These are phyloP conservation scores for Auriscalpium orientale DNA, from an alignment of 768 basidiomycete genomes.

Conservation along the genomic window DNA sequence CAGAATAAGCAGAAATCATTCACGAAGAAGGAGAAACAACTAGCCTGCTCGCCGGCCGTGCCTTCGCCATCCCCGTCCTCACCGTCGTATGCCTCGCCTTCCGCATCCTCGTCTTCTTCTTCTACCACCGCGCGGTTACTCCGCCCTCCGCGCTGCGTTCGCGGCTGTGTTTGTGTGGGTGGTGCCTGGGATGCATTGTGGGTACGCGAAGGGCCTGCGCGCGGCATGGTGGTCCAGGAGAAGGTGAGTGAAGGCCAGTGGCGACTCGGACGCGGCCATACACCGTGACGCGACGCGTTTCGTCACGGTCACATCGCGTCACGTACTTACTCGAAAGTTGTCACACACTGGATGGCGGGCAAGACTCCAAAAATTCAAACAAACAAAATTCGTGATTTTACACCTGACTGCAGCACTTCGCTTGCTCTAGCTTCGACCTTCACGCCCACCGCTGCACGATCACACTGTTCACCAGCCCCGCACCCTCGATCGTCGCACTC, in stretches of 20 bases:
- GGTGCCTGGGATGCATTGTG: constrained; percentile 32
- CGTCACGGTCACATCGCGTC: background rate
- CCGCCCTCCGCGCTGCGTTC: constrained; percentile 18
- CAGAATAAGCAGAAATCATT: background rate
- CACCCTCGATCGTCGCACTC: constrained; percentile 9
- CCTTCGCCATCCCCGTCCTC: constrained; percentile 27
- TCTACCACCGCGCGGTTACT: constrained; percentile 30
- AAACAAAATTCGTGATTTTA: background rate
- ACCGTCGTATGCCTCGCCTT: constrained; percentile 25
- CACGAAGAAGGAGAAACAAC: background rate
- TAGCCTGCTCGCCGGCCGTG: constrained; percentile 19
- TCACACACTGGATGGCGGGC: background rate
- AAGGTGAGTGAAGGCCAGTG: background rate
- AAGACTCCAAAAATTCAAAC: no score
- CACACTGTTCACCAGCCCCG: constrained; percentile 13
- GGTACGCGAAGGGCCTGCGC: constrained; percentile 29
- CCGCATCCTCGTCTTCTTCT: constrained; percentile 26
- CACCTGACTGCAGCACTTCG: background rate
- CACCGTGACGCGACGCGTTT: background rate
- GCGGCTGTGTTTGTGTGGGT: constrained; percentile 29
- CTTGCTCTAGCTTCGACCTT: background rate
- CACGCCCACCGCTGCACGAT: constrained; percentile 15
- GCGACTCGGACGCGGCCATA: background rate
- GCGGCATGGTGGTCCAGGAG: constrained; percentile 19
- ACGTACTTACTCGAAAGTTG: background rate